Evolutionary conservation across 2,329 filamentous ascomycete genomes (phyloP), one percentile per base, ranked within the genome.

Genomic region (Talaromyces verruculosus): DNA sequence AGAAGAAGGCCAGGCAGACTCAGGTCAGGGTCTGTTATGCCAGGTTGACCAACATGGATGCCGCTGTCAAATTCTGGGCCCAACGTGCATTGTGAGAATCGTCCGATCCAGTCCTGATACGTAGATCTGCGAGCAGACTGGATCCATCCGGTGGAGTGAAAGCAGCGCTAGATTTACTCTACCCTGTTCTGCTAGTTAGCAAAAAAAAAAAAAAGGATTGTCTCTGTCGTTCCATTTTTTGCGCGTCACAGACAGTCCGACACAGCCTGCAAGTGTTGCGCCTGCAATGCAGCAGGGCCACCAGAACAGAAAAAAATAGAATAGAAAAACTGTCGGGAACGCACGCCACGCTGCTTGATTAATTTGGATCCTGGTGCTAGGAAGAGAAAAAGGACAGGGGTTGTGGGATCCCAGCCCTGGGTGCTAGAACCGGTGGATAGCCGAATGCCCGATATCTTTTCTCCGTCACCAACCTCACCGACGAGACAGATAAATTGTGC

Each of bases 41-140:
- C 60, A 59, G 60, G 35, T 30, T 41, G 43, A 43, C 65, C 61
- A 64, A 43, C 53, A 67, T 62, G 53, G 59, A 35, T 43, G 55
- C 28, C 53, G 35, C 55, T 67, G 62, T 67, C 65, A 66, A 63
- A 53, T 59, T 58, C 53, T 58, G 51, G 62, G 7, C 39, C 51
- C 62, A 57, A 64, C 33, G 51, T 64, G 62, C 51, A 58, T 64
- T 64, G 37, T 49, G 51, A 57, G 62, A 58, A 64, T 58, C 62
- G 49, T 64, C 62, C 62, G 62, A 58, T 49, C 51, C 37, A 7
- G 53, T 58, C 28, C 37, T 64, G 53, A 47, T 58, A 45, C 57
- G 57, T 60, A 64, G 62, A 64, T 64, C 62, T 57, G 53, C 51
- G 39, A 58, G 62, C 37, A 57, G 39, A 30, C 49, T 57, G 41